phyloP scores from a whole-genome alignment of 495 filamentous ascomycete species.

The Massariosphaeria phaeospora region DNA sequence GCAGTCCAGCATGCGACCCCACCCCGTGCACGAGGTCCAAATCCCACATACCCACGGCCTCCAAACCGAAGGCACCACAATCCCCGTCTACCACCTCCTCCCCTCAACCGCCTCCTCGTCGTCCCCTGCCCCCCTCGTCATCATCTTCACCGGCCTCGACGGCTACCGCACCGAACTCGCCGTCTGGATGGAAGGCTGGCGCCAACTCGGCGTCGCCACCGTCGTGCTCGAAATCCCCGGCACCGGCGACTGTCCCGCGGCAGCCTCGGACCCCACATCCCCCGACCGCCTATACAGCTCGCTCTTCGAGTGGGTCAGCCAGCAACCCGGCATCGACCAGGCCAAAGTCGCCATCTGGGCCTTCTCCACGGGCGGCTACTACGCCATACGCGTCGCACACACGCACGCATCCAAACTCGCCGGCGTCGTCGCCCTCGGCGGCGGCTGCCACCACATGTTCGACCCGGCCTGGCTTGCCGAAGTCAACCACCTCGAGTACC shows the following conservation, averaged over 20 bases:
- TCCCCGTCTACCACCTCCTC: slow-evolving; percentile 62
- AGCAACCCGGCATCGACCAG: slow-evolving; percentile 57
- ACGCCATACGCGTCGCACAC: slow-evolving; percentile 68
- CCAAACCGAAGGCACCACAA: slow-evolving; percentile 49
- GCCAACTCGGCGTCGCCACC: slow-evolving; percentile 52
- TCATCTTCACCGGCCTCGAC: slow-evolving; percentile 72
- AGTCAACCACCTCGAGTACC: slow-evolving; percentile 73
- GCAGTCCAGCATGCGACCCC: slow-evolving; percentile 45
- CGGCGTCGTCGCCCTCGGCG: slow-evolving; percentile 66
- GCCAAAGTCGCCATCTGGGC: slow-evolving; percentile 63
- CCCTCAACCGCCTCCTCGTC: slow-evolving; percentile 44
- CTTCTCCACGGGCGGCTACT: slow-evolving; percentile 70
- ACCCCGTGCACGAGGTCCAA: slow-evolving; percentile 53
- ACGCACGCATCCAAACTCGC: slow-evolving; percentile 57
- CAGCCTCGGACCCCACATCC: slow-evolving; percentile 49
- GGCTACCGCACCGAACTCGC: slow-evolving; percentile 77
- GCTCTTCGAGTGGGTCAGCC: slow-evolving; percentile 61
- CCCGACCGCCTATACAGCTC: slow-evolving; percentile 58
- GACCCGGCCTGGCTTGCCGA: slow-evolving; percentile 58
- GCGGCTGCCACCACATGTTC: slow-evolving; percentile 68
- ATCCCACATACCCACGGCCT: slow-evolving; percentile 54
- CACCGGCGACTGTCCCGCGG: slow-evolving; percentile 71
- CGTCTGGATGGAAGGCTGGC: slow-evolving; percentile 60
- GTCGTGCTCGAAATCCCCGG: slow-evolving; percentile 72
- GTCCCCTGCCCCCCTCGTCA: slow-evolving; percentile 53